These are phyloP conservation scores for Botrytis aclada DNA, from an alignment of 2,329 filamentous ascomycete genomes.

Conservation along the genomic window DNA sequence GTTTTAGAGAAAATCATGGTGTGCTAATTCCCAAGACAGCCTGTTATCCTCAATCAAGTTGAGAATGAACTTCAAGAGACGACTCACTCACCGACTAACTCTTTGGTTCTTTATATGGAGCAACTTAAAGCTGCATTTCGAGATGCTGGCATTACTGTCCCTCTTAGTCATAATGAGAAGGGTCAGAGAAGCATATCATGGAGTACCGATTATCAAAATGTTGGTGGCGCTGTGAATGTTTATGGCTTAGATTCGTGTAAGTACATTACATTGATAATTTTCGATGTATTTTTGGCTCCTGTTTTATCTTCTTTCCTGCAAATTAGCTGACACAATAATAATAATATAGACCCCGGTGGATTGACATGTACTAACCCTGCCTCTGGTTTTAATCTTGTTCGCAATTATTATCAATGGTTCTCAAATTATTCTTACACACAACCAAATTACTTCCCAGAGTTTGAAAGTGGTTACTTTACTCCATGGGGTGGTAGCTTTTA, in stretches of 20 bases:
- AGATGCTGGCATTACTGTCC: constrained; percentile 48
- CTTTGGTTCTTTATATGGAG: constrained; percentile 51
- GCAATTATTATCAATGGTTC: constrained; percentile 57
- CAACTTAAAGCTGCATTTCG: constrained; percentile 47
- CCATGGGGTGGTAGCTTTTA: constrained; percentile 52
- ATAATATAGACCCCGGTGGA: constrained; percentile 41
- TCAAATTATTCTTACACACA: constrained; percentile 53
- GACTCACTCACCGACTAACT: constrained; percentile 43
- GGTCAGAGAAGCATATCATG: constrained; percentile 48
- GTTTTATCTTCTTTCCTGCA: not conserved
- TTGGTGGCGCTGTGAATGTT: constrained; percentile 52
- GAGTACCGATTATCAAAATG: constrained; percentile 54
- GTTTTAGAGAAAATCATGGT: constrained; percentile 41
- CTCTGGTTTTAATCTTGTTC: constrained; percentile 48
- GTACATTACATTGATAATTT: not conserved
- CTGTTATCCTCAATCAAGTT: constrained; percentile 50
- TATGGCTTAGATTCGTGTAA: constrained; percentile 46
- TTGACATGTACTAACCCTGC: constrained; percentile 49
- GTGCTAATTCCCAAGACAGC: constrained; percentile 40
- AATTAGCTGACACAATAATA: not conserved
- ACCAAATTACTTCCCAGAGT: constrained; percentile 52
- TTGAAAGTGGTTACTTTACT: constrained; percentile 53
- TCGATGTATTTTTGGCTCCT: not conserved
- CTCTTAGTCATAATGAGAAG: constrained; percentile 50
- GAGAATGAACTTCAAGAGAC: constrained; percentile 53